Base-by-base conservation (phyloP, 805 yeast genomes). In the Ogataea haglerorum region DNA sequence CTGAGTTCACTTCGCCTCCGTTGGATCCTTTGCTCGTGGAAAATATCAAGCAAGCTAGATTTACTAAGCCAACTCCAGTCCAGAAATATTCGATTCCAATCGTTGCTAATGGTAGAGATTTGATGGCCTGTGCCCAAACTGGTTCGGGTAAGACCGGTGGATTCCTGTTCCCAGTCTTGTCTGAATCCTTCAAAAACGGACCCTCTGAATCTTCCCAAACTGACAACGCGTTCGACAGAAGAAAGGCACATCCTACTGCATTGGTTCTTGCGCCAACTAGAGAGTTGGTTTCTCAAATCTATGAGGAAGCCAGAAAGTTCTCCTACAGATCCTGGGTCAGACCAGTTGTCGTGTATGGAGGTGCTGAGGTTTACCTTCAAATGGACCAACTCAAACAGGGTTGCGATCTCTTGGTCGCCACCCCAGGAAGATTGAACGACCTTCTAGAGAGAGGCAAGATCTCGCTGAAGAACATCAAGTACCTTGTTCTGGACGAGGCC, bases 91-190 rank as follows among this genome's bases (percentile, higher is more conserved):
- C 90, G 6, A 80, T 93, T 30, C 97, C 99, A 4, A 70, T 80
- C 17, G 69, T 87, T 21, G 67, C 86, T 32, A 70, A 75, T 34
- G 75, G 73, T 21, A 77, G 95, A 52, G 97, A 91, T 58, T 65
- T 93, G 36, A 69, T 93, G 47, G 96, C 96, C 1, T 87, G 96
- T 73, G 97, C 98, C 1, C 98, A 96, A 45, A 93, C 99, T 3
- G 99, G 99, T 58, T 90, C 98, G 45, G 99, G 99, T 79, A 93
- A 93, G 74, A 93, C 99, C 63, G 99, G 98, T 77, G 99, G 99
- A 53, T 93, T 93, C 78, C 74, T 93, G 64, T 93, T 93, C 85
- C 99, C 99, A 50, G 95, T 93, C 41, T 76, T 93, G 56, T 85
- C 95, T 35, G 89, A 89, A 72, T 85, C 95, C 47, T 93, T 83